Conservation (phyloP, 306 rosid species). For the Corylus heterophylla region DNA sequence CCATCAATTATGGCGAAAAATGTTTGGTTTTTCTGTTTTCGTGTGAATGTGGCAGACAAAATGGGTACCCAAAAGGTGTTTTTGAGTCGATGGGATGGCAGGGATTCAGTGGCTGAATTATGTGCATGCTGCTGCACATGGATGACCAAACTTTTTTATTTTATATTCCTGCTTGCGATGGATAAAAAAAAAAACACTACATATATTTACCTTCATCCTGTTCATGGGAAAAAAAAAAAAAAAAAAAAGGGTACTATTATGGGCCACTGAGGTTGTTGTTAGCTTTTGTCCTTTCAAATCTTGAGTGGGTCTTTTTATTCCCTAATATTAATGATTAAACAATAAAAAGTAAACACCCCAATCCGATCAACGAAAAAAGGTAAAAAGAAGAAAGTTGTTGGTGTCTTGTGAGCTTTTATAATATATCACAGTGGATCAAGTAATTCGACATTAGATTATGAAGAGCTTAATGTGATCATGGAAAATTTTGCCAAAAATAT, state of each 20-base stretch:
- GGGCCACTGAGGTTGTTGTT: not conserved
- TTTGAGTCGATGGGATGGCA: constrained; percentile 9
- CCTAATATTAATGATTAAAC: not conserved
- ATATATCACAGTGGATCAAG: no score
- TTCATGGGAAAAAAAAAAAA: not conserved
- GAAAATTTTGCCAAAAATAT: no score
- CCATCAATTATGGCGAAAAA: constrained; percentile 35
- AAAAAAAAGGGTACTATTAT: no score
- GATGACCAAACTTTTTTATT: not conserved
- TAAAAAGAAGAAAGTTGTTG: no score
- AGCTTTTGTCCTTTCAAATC: not conserved
- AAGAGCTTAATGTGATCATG: no score
- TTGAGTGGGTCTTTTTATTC: not conserved
- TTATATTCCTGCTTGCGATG: not conserved
- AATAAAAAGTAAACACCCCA: no score
- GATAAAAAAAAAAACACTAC: not conserved
- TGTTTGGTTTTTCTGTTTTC: constrained; percentile 27
- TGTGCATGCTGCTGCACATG: constrained; percentile 31
- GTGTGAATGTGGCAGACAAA: constrained; percentile 44
- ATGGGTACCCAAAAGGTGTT: constrained; percentile 16
- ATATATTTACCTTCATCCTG: not conserved
- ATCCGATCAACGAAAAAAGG: no score
- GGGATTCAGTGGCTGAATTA: constrained; percentile 8
- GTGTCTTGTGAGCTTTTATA: no score
- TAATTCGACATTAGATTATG: no score